Evolutionary conservation across 2,329 filamentous ascomycete species (phyloP).

Genomic region (Xylaria sp.): DNA sequence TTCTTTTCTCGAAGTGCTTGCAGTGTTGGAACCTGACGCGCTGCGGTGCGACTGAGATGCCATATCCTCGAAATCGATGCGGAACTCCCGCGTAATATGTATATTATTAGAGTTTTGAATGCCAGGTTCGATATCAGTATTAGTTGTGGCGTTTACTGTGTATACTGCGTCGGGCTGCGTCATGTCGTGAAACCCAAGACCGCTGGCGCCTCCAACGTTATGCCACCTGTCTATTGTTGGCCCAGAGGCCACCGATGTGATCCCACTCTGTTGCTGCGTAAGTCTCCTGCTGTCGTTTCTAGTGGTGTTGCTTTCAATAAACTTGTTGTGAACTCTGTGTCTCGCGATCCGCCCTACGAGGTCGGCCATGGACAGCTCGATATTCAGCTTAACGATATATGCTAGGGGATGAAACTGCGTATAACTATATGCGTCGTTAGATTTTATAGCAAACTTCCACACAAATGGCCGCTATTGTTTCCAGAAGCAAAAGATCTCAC

Average conservation of each 20-base stretch:
- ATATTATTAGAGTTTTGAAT: background rate
- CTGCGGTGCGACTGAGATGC: background rate
- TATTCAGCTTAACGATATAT: conserved; percentile 64
- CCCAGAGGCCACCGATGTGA: background rate
- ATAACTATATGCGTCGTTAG: conserved; percentile 45
- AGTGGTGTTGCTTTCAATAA: background rate
- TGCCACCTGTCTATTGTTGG: background rate
- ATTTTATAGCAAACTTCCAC: background rate
- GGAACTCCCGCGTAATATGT: conserved; percentile 15
- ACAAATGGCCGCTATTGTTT: background rate
- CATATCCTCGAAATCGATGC: conserved; percentile 12
- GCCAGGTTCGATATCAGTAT: background rate
- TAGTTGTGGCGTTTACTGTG: conserved; percentile 18
- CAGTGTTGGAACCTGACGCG: background rate
- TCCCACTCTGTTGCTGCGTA: background rate
- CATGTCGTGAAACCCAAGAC: background rate
- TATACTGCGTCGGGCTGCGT: conserved; percentile 6
- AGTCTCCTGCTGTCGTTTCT: background rate
- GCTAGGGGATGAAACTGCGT: conserved; percentile 63
- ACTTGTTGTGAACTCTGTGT: background rate
- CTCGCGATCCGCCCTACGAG: conserved; percentile 55
- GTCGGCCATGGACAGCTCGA: conserved; percentile 64
- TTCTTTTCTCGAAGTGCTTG: background rate
- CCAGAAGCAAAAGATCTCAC: conserved; percentile 2
- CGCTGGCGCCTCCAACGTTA: background rate